Conservation (phyloP, 108 stramenopile genomes). For the Nitzschia sp. region DNA sequence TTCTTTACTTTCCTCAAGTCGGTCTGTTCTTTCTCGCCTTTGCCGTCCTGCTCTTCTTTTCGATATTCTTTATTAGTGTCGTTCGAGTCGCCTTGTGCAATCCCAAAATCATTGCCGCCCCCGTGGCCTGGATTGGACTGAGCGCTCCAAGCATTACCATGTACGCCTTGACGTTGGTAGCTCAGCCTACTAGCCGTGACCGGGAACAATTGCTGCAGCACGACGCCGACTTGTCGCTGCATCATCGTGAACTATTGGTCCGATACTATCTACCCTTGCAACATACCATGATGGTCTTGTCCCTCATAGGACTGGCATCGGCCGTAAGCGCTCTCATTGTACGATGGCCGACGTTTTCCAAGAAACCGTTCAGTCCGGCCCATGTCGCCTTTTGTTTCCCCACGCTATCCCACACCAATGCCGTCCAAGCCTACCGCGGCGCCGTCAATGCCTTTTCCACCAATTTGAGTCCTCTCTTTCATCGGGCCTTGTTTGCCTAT, state of each 20-base stretch:
- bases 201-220: constrained; percentile 28
- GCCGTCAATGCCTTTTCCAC: constrained; percentile 54
- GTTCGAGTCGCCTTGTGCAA: constrained; percentile 56
- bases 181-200: constrained; percentile 39
- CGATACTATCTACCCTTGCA: constrained; percentile 48
- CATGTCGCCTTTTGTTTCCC: constrained; percentile 73
- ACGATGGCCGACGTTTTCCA: constrained; percentile 44
- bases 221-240: constrained; percentile 10
- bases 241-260: constrained; percentile 32
- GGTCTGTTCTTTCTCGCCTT: constrained; percentile 48
- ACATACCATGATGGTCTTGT: constrained; percentile 46
- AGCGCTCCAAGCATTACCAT: constrained; percentile 54
- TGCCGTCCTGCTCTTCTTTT: constrained; percentile 12
- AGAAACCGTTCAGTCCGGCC: constrained; percentile 59
- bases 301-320: constrained; percentile 48
- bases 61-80: constrained; percentile 28
- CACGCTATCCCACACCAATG: constrained; percentile 60
- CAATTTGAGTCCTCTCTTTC: constrained; percentile 31
- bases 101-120: constrained; percentile 54
- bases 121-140: constrained; percentile 63
- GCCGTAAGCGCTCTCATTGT: constrained; percentile 46
- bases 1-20: constrained; percentile 50
- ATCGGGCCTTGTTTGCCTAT: constrained; percentile 36
- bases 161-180: constrained; percentile 54
- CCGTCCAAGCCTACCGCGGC: constrained; percentile 59